phyloP scores from a whole-genome alignment of 495 filamentous ascomycete genomes.

The Hypoxylon perforatum region DNA sequence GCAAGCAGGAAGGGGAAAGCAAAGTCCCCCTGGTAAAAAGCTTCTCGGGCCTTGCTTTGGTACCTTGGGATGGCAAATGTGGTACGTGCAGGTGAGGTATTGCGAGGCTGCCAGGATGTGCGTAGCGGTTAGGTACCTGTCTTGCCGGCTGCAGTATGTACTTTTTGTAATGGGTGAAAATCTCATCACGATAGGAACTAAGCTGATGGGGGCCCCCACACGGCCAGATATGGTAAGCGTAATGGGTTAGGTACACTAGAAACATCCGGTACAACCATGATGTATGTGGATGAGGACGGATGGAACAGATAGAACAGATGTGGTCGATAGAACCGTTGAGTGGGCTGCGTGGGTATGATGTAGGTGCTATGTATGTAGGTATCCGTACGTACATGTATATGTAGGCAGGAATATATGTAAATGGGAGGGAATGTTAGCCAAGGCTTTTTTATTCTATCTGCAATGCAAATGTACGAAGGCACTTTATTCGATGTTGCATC shows the following conservation, averaged over 20 bases:
- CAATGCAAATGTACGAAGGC: conserved; percentile 19
- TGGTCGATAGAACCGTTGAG: too few species aligned
- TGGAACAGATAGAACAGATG: not conserved
- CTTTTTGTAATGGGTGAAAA: conserved; percentile 34
- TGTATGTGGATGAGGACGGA: too few species aligned
- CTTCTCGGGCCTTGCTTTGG: too few species aligned
- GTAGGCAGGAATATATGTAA: not conserved
- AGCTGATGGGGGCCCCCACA: conserved; percentile 20
- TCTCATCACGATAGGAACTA: conserved; percentile 37
- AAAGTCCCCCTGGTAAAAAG: conserved; percentile 2
- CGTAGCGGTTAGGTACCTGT: too few species aligned
- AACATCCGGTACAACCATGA: conserved; percentile 16
- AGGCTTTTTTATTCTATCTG: conserved; percentile 16
- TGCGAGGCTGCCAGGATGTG: too few species aligned
- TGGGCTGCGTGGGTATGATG: conserved; percentile 2
- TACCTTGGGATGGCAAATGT: too few species aligned
- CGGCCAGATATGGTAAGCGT: conserved; percentile 25
- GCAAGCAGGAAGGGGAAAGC: conserved; percentile 36
- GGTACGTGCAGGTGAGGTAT: too few species aligned
- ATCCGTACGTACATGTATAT: too few species aligned
- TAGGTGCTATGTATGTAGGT: too few species aligned
- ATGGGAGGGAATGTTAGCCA: conserved; percentile 16
- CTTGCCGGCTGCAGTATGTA: conserved; percentile 12
- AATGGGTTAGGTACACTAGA: conserved; percentile 35
- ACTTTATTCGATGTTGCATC: conserved; percentile 22